These are phyloP conservation scores for Leucosporidium scottii DNA, from an alignment of 768 basidiomycete species.

Conservation along the genomic window DNA sequence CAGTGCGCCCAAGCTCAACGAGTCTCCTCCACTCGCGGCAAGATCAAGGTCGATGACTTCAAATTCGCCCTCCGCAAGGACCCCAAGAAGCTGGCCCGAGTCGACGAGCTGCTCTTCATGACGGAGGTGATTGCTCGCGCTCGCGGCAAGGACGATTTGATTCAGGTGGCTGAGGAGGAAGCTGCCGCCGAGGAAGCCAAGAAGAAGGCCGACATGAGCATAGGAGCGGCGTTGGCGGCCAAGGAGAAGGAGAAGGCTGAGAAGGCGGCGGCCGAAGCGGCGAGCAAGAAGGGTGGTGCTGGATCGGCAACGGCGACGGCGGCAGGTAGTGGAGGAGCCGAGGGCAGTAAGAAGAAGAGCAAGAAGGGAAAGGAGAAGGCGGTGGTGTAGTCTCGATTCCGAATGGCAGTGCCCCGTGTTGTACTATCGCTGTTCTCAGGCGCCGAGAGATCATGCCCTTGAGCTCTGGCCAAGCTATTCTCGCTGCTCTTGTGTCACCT, in stretches of 20 bases:
- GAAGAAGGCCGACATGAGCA: neutral
- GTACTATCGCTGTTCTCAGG: no score
- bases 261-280: neutral
- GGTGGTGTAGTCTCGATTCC: no score
- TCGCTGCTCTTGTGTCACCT: no score
- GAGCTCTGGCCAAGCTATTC: no score
- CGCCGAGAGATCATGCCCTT: no score
- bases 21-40: conserved; percentile 30
- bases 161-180: conserved; percentile 20
- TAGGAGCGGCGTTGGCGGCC: neutral
- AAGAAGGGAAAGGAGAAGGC: no score
- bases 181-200: neutral
- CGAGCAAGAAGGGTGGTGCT: neutral
- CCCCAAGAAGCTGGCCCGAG: conserved; percentile 80
- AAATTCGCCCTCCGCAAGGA: conserved; percentile 72
- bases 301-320: no score
- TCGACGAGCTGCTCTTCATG: conserved; percentile 89
- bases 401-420: no score
- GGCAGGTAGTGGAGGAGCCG: no score
- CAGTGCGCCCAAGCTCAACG: conserved; percentile 34
- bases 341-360: no score
- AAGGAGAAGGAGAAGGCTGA: conserved; percentile 1
- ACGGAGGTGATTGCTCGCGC: conserved; percentile 89
- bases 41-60: conserved; percentile 66
- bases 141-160: conserved; percentile 36